phyloP scores from a whole-genome alignment of 345 rosid genomes.

The Brassica cretica region DNA sequence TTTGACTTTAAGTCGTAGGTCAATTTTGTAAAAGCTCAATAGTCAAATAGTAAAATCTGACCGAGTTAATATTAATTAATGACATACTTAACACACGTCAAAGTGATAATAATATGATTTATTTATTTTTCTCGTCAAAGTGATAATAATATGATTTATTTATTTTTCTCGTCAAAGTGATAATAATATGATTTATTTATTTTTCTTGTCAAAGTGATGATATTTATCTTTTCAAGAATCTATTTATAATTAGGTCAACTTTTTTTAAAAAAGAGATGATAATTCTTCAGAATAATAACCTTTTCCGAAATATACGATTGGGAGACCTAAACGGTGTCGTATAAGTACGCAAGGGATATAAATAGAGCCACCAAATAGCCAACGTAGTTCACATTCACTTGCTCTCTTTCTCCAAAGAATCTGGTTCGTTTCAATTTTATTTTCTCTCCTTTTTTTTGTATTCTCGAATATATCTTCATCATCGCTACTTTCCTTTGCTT shows the following conservation, averaged over 20 bases:
- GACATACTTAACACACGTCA: not conserved
- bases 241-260: not conserved
- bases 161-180: not conserved
- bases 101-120: not conserved
- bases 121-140: not conserved
- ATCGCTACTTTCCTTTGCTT: slow-evolving; percentile 5
- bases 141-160: not conserved
- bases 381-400: slow-evolving; percentile 35
- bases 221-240: not conserved
- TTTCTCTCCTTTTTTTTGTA: not conserved
- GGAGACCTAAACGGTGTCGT: not conserved
- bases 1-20: too few relatives aligned
- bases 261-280: not conserved
- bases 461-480: slow-evolving; percentile 15
- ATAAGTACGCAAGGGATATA: not conserved
- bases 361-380: slow-evolving; percentile 32
- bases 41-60: slow-evolving; percentile 1
- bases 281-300: slow-evolving; percentile 7
- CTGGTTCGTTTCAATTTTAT: slow-evolving; percentile 34
- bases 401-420: slow-evolving; percentile 32
- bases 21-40: too few relatives aligned
- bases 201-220: not conserved
- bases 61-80: not conserved
- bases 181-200: not conserved
- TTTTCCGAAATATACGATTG: not conserved